These are phyloP conservation scores for Russula emetica DNA, from an alignment of 768 basidiomycete genomes.

Conservation along the genomic window DNA sequence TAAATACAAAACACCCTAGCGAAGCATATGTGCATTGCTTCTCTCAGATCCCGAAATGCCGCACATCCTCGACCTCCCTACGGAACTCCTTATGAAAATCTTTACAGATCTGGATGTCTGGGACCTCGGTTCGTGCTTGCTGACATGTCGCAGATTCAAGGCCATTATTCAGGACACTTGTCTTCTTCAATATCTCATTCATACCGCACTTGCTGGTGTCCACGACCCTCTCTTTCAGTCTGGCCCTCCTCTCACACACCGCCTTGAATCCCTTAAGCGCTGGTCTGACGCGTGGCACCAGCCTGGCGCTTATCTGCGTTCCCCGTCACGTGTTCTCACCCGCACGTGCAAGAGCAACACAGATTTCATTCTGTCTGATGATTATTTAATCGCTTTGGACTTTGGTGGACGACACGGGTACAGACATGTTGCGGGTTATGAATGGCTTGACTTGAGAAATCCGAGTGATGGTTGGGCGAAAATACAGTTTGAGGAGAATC, in stretches of 20 bases:
- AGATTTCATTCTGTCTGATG: conserved; percentile 1
- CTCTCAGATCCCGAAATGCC: neutral
- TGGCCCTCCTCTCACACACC: neutral
- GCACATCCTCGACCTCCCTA: conserved; percentile 5
- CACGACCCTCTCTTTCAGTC: neutral
- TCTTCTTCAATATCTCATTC: conserved; percentile 13
- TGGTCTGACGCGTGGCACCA: conserved; percentile 8
- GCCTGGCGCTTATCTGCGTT: neutral
- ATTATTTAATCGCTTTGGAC: conserved; percentile 10
- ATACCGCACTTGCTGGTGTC: neutral
- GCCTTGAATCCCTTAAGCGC: neutral
- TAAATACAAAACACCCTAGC: neutral
- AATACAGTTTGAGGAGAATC: neutral
- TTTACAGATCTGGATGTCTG: neutral
- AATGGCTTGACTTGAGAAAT: conserved; percentile 10
- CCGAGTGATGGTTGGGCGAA: neutral
- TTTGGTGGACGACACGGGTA: neutral
- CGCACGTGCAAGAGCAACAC: neutral
- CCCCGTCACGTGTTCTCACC: neutral
- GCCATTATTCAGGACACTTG: neutral
- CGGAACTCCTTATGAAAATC: conserved; percentile 9
- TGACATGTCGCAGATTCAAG: neutral
- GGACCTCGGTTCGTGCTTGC: conserved; percentile 4
- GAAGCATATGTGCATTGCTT: neutral
- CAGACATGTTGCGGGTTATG: neutral